Evolutionary conservation across 176 grass and related monocot species (phyloP).

Genomic region (Aegilops tauschii): DNA sequence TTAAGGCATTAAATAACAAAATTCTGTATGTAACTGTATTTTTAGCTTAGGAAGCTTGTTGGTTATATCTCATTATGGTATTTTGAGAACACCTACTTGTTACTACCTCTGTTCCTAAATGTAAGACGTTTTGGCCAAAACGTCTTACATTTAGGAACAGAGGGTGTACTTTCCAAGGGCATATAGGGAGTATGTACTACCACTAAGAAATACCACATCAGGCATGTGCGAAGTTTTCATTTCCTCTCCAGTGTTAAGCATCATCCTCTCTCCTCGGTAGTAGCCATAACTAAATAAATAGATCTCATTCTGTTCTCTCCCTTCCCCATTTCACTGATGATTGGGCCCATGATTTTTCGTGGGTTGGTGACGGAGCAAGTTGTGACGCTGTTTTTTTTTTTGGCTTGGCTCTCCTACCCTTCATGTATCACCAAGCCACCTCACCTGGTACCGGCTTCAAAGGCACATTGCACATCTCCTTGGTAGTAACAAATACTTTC

Average conservation of each 20-base stretch:
- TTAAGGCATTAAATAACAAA: conserved; percentile 9
- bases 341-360: neutral
- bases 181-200: neutral
- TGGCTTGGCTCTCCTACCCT: neutral
- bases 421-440: neutral
- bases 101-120: neutral
- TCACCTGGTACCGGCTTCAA: neutral
- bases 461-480: neutral
- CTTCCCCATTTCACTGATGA: neutral
- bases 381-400: neutral
- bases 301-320: neutral
- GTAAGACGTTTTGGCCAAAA: too few relatives aligned
- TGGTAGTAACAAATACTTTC: neutral
- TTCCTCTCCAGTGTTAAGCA: neutral
- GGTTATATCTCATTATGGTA: neutral
- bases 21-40: neutral
- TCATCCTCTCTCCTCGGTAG: too few relatives aligned
- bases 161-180: neutral
- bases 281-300: too few relatives aligned
- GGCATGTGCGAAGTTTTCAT: neutral
- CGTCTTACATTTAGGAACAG: too few relatives aligned
- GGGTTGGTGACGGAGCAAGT: neutral
- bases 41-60: neutral
- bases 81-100: neutral
- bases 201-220: neutral